Conservation (phyloP, 257 asterid species). For the Nicotiana tomentosiformis region DNA sequence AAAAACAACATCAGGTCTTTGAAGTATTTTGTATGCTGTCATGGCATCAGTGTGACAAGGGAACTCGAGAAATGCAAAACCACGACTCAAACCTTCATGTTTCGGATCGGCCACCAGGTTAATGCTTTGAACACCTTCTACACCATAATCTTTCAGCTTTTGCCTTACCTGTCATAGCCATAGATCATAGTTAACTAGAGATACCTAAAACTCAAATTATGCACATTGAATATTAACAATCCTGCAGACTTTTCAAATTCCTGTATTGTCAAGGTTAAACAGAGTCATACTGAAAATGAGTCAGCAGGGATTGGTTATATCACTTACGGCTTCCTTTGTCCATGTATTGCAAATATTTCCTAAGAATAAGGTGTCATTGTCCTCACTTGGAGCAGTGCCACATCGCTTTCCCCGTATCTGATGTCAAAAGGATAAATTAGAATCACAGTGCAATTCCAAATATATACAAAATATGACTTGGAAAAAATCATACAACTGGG, state of each 20-base stretch:
- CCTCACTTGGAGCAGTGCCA: slow-evolving; percentile 54
- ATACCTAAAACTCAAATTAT: background rate
- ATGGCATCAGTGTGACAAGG: slow-evolving; percentile 48
- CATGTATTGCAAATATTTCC: slow-evolving; percentile 67
- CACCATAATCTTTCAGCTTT: slow-evolving; percentile 50
- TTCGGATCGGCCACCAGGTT: slow-evolving; percentile 52
- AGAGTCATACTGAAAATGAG: background rate
- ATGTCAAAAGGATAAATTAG: background rate
- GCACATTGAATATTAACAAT: background rate
- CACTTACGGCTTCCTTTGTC: slow-evolving; percentile 55
- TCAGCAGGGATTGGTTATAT: background rate
- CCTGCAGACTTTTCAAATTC: background rate
- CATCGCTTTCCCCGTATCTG: slow-evolving; percentile 68
- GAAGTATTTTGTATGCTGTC: slow-evolving; percentile 54
- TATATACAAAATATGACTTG: background rate
- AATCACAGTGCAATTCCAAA: background rate
- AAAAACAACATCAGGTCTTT: slow-evolving; percentile 48
- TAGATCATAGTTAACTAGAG: slow-evolving; percentile 4
- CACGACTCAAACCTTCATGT: slow-evolving; percentile 59
- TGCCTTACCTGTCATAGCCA: slow-evolving; percentile 36
- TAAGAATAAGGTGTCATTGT: slow-evolving; percentile 52
- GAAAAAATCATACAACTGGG: slow-evolving; percentile 46
- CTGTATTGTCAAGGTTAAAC: background rate
- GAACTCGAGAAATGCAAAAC: slow-evolving; percentile 60
- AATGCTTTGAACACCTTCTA: slow-evolving; percentile 45